Conservation (phyloP, 139 green algal species). For the Nannochloris sp. region DNA sequence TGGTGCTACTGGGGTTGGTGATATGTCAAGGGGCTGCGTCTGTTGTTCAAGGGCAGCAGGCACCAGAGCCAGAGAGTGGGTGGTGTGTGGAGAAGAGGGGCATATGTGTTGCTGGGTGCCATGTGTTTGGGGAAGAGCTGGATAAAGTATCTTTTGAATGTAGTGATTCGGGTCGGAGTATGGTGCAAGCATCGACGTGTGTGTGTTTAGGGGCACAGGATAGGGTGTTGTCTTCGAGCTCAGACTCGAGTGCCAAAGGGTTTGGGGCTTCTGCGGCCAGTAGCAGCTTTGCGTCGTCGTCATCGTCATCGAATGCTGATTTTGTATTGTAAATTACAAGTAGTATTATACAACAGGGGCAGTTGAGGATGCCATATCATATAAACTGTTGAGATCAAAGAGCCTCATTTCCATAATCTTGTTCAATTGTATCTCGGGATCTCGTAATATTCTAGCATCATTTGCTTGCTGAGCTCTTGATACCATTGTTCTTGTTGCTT, state of each 20-base stretch:
- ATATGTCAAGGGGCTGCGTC: too few species aligned
- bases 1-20: too few species aligned
- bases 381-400: background rate
- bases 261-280: too few species aligned
- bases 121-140: background rate
- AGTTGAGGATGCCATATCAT: too few species aligned
- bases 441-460: slow-evolving; percentile 58
- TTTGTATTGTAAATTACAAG: too few species aligned
- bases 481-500: slow-evolving; percentile 44
- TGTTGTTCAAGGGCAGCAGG: background rate
- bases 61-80: background rate
- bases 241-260: too few species aligned
- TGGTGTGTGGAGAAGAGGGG: slow-evolving; percentile 4
- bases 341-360: too few species aligned
- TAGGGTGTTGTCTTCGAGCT: too few species aligned
- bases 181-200: background rate
- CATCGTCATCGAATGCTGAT: too few species aligned
- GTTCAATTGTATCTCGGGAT: slow-evolving; percentile 52
- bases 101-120: background rate
- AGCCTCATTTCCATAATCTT: slow-evolving; percentile 31
- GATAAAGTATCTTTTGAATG: background rate
- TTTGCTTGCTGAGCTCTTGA: slow-evolving; percentile 45
- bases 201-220: background rate
- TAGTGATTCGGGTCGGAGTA: background rate
- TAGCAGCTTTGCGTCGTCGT: too few species aligned